Percentiles rank a stretch among this genome's conserved stretches.
phyloP scores from a whole-genome alignment of 2,329 filamentous ascomycete species.

The Ploettnerulaceae sp. region DNA sequence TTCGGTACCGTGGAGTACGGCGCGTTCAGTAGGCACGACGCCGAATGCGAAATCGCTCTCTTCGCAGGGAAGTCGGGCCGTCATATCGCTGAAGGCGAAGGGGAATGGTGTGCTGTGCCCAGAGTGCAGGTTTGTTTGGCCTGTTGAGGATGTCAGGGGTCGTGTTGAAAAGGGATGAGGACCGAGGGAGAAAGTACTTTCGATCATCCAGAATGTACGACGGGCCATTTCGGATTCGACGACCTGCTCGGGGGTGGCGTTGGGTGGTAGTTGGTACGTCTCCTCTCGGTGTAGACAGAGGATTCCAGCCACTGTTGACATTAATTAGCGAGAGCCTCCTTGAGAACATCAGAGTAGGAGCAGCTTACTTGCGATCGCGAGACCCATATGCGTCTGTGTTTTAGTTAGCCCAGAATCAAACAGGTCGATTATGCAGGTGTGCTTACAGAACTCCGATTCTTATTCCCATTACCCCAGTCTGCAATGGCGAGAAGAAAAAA shows the following conservation, averaged over 20 bases:
- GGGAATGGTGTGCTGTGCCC: slow-evolving; percentile 34
- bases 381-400: slow-evolving; percentile 39
- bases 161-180: neutral
- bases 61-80: slow-evolving; percentile 35
- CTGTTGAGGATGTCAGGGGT: neutral
- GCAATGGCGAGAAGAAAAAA: slow-evolving; percentile 56
- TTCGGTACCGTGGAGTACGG: slow-evolving; percentile 34
- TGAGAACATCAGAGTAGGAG: too few relatives aligned
- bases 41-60: slow-evolving; percentile 39
- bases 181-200: slow-evolving; percentile 22
- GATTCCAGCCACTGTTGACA: slow-evolving; percentile 31
- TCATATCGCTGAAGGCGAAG: slow-evolving; percentile 36
- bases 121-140: slow-evolving; percentile 37
- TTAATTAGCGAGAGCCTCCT: neutral
- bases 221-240: slow-evolving; percentile 35
- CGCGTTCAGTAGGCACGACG: slow-evolving; percentile 27
- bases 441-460: slow-evolving; percentile 50
- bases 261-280: slow-evolving; percentile 30
- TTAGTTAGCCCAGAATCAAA: neutral
- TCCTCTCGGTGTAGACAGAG: slow-evolving; percentile 37
- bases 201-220: slow-evolving; percentile 38
- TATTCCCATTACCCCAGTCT: slow-evolving; percentile 51
- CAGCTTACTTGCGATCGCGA: slow-evolving; percentile 29
- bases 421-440: too few relatives aligned
- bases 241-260: slow-evolving; percentile 30